These are phyloP conservation scores for Sporobolus alterniflorus DNA, from an alignment of 202 grass and related monocot genomes.

Conservation along the genomic window DNA sequence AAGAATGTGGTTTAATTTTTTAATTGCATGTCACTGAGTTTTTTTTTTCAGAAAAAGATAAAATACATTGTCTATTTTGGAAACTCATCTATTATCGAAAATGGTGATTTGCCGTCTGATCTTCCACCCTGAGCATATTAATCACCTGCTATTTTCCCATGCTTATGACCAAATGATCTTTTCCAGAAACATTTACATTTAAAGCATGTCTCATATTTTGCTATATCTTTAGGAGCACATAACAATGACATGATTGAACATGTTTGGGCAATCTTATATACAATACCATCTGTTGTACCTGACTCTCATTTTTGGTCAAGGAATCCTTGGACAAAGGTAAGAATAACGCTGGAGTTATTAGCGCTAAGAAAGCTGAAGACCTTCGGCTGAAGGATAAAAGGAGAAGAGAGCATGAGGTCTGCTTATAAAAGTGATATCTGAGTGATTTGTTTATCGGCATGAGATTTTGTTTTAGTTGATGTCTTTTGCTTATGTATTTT, in stretches of 20 bases:
- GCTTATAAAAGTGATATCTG: conserved; percentile 15
- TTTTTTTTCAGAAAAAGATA: not conserved
- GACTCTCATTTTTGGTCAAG: conserved; percentile 47
- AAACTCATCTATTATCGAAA: not conserved
- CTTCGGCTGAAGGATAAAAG: conserved; percentile 86
- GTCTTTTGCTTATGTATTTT: conserved; percentile 31
- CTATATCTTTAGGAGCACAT: not conserved
- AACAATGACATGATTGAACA: not conserved
- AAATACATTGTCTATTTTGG: not conserved
- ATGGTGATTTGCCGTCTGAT: not conserved
- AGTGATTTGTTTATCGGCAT: not conserved
- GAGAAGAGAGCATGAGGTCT: conserved; percentile 79
- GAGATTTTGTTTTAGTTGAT: conserved; percentile 19
- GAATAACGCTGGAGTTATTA: conserved; percentile 57
- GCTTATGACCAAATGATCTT: not conserved
- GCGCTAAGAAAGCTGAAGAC: conserved; percentile 87
- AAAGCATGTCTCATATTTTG: not conserved
- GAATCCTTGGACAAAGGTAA: conserved; percentile 58
- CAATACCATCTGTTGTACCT: conserved; percentile 23
- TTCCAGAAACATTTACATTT: not conserved
- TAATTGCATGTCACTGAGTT: not conserved
- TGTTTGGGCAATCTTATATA: conserved; percentile 11
- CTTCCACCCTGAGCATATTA: not conserved
- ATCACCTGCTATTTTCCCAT: not conserved
- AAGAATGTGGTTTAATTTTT: not conserved